Conservation (phyloP, 169 alveolate genomes). For the Babesia caballi region DNA sequence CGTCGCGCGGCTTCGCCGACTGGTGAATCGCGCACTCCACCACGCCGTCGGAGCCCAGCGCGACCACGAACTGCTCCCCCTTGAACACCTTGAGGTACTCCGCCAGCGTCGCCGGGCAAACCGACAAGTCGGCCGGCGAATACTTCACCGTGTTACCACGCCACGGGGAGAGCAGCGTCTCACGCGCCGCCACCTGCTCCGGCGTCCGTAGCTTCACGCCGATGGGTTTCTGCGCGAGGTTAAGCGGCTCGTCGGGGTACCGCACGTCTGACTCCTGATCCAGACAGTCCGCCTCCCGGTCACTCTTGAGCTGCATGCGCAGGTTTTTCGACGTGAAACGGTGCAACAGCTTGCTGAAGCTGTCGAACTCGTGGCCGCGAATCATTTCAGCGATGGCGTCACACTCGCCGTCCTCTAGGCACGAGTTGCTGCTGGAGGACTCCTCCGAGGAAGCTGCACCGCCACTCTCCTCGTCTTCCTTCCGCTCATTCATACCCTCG, state of each 20-base stretch:
- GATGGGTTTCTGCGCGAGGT: constrained; percentile 36
- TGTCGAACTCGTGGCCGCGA: constrained; percentile 35
- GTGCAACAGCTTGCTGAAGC: constrained; percentile 21
- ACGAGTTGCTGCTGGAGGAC: constrained; percentile 17
- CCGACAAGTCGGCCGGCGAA: constrained; percentile 34
- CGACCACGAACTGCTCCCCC: constrained; percentile 49
- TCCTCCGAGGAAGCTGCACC: not conserved
- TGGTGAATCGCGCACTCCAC: constrained; percentile 54
- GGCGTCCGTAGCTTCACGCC: constrained; percentile 45
- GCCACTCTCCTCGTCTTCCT: not conserved
- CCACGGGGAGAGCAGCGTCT: constrained; percentile 50
- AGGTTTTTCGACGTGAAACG: constrained; percentile 43
- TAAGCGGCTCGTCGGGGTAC: constrained; percentile 42
- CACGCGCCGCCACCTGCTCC: constrained; percentile 40
- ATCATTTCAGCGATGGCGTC: constrained; percentile 60
- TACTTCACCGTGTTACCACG: constrained; percentile 51
- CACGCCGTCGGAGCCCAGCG: constrained; percentile 38
- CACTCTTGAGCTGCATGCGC: constrained; percentile 23
- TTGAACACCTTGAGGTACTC: constrained; percentile 45
- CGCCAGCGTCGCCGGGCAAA: constrained; percentile 36
- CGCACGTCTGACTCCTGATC: not conserved
- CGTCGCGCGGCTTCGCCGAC: constrained; percentile 53
- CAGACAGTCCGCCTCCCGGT: constrained; percentile 4
- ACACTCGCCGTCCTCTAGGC: constrained; percentile 56
- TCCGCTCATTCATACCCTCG: not conserved